Evolutionary conservation across 176 grass and related monocot species (phyloP), one percentile per base, ranked within the genome.

Genomic region (Musa acuminata): DNA sequence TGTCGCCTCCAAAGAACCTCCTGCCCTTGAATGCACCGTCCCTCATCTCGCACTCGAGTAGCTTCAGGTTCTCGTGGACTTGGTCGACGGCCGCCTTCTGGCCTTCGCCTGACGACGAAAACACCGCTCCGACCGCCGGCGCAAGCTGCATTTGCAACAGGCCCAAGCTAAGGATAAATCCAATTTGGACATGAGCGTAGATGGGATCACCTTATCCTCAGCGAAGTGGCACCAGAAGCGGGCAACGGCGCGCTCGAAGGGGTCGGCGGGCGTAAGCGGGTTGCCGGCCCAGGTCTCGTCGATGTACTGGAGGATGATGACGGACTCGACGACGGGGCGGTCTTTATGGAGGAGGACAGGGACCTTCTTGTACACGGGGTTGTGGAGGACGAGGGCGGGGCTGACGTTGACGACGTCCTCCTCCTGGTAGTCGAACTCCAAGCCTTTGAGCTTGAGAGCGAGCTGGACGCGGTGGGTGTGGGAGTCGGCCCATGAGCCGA

Each of bases 371-470:
- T 65, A 65, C 8, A 65, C 62, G 62, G 62, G 62, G 62, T 65
- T 65, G 62, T 65, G 57, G 57, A n/a, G 62, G 62, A 65, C 23
- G 62, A 65, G 62, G 8, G 21, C 22, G 9, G 62, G 2, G 62
- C 62, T 65, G 22, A 3, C 2, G 22, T 27, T 26, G 62, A 26
- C 11, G 62, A 26, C 22, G 62, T 64, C 62, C 62, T 65, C 62
- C 62, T 65, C 62, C 62, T n/a, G 48, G 69, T 71, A 71, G 12
- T 71, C 69, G 69, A 71, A 71, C 8, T 12, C 19, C 35, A 71
- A 22, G 48, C 69, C 49, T 43, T 71, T 71, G 69, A 71, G 69
- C 35, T 71, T 71, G 69, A 71, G 69, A 17, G 69, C 69, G 17
- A 71, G 48, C 35, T 71, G 69, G 69, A 71, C 69, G 14, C 69